phyloP scores from a whole-genome alignment of 1,139 yeast species.

The Scheffersomyces parashehatae region DNA sequence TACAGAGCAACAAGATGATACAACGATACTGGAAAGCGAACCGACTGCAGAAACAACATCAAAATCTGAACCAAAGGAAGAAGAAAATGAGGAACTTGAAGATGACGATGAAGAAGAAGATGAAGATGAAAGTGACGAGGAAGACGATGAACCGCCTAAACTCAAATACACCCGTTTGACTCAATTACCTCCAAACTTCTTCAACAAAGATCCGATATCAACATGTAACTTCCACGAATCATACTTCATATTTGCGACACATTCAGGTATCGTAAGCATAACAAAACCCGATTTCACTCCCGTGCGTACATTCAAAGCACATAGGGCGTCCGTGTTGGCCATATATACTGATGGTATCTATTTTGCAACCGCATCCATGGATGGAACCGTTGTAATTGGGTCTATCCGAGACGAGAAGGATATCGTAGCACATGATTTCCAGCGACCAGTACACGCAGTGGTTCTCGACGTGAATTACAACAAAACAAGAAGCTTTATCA shows the following conservation, averaged over 20 bases:
- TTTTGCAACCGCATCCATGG: conserved; percentile 88
- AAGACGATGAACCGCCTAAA: conserved; percentile 69
- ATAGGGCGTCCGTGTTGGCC: conserved; percentile 78
- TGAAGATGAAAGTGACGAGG: conserved; percentile 36
- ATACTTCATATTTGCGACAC: conserved; percentile 81
- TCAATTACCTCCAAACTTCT: conserved; percentile 65
- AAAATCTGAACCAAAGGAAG: not conserved
- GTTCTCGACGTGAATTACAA: conserved; percentile 72
- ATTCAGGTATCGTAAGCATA: conserved; percentile 78
- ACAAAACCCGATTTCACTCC: conserved; percentile 57
- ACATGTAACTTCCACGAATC: conserved; percentile 59
- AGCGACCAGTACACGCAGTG: conserved; percentile 86
- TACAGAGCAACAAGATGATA: no score
- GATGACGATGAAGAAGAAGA: conserved; percentile 25
- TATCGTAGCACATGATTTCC: conserved; percentile 75
- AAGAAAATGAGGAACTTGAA: conserved; percentile 6
- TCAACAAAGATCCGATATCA: conserved; percentile 76
- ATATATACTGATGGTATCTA: conserved; percentile 69
- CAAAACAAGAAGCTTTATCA: conserved; percentile 62
- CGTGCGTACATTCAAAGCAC: conserved; percentile 76
- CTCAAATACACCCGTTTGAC: conserved; percentile 71
- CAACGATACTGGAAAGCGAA: no score
- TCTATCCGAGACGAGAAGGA: conserved; percentile 63
- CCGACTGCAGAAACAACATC: no score
- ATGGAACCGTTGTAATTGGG: conserved; percentile 88